Conservation (phyloP, 164 flowering plant species). For the Amborella trichopoda region DNA sequence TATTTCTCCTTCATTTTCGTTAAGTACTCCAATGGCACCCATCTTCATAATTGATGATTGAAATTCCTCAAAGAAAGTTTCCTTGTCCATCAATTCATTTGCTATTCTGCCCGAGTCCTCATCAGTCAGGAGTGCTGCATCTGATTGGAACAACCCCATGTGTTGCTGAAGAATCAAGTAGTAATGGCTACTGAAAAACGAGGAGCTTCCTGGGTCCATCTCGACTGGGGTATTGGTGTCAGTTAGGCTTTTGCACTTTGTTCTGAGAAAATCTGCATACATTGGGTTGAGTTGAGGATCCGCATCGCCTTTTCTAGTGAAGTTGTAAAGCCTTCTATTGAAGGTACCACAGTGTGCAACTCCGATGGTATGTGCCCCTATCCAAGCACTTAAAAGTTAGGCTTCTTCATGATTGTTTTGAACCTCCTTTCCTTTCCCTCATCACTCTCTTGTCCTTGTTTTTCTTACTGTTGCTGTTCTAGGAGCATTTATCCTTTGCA, state of each 20-base stretch:
- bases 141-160: slow-evolving; percentile 43
- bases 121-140: slow-evolving; percentile 36
- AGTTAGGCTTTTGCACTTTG: slow-evolving; percentile 17
- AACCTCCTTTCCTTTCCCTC: too few species aligned
- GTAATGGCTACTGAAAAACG: slow-evolving; percentile 28
- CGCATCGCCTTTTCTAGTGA: slow-evolving; percentile 40
- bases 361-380: slow-evolving; percentile 52
- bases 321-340: slow-evolving; percentile 40
- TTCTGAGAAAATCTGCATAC: slow-evolving; percentile 28
- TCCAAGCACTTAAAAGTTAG: too few species aligned
- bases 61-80: slow-evolving; percentile 21
- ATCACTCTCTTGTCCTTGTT: neutral
- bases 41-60: slow-evolving; percentile 13
- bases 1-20: slow-evolving; percentile 16
- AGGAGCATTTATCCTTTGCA: neutral
- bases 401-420: too few species aligned
- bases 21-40: slow-evolving; percentile 19
- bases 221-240: slow-evolving; percentile 21
- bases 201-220: slow-evolving; percentile 40
- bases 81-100: slow-evolving; percentile 3
- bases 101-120: slow-evolving; percentile 8
- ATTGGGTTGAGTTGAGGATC: slow-evolving; percentile 40
- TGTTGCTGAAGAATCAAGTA: slow-evolving; percentile 13
- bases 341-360: slow-evolving; percentile 28
- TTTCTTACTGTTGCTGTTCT: neutral